Evolutionary conservation across 176 grass and related monocot species (phyloP).

Genomic region (Triticum monococcum): DNA sequence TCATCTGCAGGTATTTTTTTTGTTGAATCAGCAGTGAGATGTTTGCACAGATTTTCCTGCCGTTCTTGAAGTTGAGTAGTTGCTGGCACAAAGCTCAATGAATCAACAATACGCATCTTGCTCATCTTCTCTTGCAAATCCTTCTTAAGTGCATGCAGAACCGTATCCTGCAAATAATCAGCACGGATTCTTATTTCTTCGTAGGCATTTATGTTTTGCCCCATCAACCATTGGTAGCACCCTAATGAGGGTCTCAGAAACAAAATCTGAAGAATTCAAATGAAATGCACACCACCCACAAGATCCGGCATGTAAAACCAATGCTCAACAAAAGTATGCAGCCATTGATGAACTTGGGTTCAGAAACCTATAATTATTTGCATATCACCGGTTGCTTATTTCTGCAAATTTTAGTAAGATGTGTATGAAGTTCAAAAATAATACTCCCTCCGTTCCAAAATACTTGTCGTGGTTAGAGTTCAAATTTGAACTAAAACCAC

Average conservation of each 20-base stretch:
- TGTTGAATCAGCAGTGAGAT: conserved; percentile 29
- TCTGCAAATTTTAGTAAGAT: not conserved
- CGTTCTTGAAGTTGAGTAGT: conserved; percentile 25
- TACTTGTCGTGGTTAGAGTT: too few species aligned
- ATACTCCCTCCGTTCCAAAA: not conserved
- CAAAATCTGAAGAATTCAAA: conserved; percentile 8
- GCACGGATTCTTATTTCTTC: not conserved
- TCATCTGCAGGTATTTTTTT: conserved; percentile 9
- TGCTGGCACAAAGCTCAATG: conserved; percentile 42
- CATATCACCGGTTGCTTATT: not conserved
- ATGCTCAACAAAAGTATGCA: conserved; percentile 24
- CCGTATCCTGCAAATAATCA: conserved; percentile 45
- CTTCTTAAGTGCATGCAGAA: conserved; percentile 51
- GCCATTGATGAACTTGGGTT: not conserved
- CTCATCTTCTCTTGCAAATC: conserved; percentile 56
- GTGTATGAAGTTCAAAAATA: not conserved
- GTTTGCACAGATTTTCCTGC: conserved; percentile 27
- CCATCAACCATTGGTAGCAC: conserved; percentile 4
- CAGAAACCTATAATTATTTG: conserved; percentile 1
- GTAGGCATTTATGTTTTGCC: conserved; percentile 10
- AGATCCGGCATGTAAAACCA: conserved; percentile 10
- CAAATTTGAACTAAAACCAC: too few species aligned
- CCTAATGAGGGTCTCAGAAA: conserved; percentile 7
- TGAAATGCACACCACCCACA: not conserved
- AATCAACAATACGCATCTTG: conserved; percentile 53